Evolutionary conservation across 2,329 filamentous ascomycete species (phyloP).

Genomic region (Coleophoma eucalyptorum): DNA sequence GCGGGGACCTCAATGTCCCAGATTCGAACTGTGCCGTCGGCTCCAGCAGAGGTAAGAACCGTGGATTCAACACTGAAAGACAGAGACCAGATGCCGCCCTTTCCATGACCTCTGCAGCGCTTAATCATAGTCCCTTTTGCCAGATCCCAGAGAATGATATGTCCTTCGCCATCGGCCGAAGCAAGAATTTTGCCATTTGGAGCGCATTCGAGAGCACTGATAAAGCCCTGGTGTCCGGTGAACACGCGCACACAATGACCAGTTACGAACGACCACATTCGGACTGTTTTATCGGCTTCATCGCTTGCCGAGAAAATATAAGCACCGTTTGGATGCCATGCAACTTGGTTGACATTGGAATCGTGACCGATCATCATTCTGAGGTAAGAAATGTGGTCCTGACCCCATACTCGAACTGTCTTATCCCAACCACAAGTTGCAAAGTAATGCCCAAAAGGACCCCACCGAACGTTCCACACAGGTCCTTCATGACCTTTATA

Average conservation of each 20-base stretch:
- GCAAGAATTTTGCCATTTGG: constrained; percentile 89
- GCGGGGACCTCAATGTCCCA: constrained; percentile 84
- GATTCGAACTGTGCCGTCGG: constrained; percentile 87
- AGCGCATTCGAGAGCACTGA: constrained; percentile 80
- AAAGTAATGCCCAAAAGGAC: constrained; percentile 95
- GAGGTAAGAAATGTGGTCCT: constrained; percentile 85
- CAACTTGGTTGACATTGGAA: constrained; percentile 83
- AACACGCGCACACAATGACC: constrained; percentile 89
- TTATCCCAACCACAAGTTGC: constrained; percentile 83
- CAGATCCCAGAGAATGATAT: constrained; percentile 93
- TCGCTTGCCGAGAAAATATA: constrained; percentile 93
- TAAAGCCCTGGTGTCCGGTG: constrained; percentile 83
- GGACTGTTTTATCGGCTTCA: constrained; percentile 80
- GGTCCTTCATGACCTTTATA: constrained; percentile 93
- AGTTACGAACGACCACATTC: constrained; percentile 94
- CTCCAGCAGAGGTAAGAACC: constrained; percentile 83
- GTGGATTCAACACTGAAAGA: constrained; percentile 92
- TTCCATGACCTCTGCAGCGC: constrained; percentile 88
- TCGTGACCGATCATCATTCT: constrained; percentile 91
- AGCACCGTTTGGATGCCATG: constrained; percentile 90
- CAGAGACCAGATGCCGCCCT: constrained; percentile 89
- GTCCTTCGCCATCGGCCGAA: constrained; percentile 82
- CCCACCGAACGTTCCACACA: constrained; percentile 84
- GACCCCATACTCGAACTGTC: constrained; percentile 86
- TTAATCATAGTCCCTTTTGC: constrained; percentile 83